Conservation (phyloP, 176 grass and related monocot genomes). For the Aegilops longissima region DNA sequence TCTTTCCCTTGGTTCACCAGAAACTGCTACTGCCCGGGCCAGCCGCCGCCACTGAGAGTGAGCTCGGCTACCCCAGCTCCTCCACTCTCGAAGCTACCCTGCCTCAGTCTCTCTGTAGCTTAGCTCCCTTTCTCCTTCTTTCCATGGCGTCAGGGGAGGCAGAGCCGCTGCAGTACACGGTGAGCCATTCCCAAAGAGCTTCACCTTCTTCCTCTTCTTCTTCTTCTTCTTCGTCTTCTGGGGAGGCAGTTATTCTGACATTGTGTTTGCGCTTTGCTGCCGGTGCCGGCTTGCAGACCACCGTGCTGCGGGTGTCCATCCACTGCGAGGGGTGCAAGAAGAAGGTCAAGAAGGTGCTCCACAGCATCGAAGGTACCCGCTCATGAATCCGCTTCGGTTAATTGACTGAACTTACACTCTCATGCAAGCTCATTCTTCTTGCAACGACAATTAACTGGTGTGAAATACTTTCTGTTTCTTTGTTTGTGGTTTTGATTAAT, state of each 20-base stretch:
- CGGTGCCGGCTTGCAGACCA: constrained; percentile 43
- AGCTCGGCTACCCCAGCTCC: neutral
- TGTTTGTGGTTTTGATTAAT: neutral
- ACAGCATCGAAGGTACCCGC: constrained; percentile 51
- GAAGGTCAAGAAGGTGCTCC: constrained; percentile 85
- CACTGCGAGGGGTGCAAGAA: constrained; percentile 97
- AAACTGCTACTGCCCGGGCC: neutral
- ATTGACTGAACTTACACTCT: neutral
- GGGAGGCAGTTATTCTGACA: neutral
- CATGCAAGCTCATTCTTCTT: neutral
- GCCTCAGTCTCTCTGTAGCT: neutral
- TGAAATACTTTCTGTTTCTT: neutral
- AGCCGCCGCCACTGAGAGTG: constrained; percentile 3
- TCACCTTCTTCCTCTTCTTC: neutral
- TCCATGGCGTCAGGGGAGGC: constrained; percentile 68
- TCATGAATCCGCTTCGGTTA: neutral
- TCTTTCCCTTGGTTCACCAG: neutral
- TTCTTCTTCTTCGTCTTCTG: neutral
- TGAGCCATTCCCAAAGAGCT: constrained; percentile 6
- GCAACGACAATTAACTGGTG: neutral
- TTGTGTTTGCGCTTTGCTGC: neutral
- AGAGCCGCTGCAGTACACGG: constrained; percentile 63
- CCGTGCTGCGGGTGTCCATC: constrained; percentile 73
- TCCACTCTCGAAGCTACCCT: neutral
- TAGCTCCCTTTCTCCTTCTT: neutral